Conservation (phyloP, 805 yeast genomes). For the Scheffersomyces amazonensis region DNA sequence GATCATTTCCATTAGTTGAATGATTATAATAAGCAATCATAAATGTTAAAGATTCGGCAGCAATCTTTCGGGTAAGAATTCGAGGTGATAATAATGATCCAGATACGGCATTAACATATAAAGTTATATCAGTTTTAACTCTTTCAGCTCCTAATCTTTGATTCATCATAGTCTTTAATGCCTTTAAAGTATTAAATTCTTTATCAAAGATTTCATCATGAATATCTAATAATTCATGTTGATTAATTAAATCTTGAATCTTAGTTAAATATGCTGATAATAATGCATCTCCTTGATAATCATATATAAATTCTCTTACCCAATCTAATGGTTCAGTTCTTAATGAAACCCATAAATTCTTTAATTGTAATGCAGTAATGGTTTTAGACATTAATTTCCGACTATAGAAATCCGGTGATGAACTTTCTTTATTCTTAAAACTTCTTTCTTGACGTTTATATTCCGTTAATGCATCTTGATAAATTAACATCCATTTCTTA, state of each 20-base stretch:
- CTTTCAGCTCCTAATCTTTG: slow-evolving; percentile 60
- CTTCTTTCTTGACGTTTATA: slow-evolving; percentile 47
- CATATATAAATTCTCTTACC: slow-evolving; percentile 72
- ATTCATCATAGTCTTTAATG: slow-evolving; percentile 72
- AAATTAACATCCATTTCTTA: slow-evolving; percentile 88
- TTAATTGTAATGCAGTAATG: slow-evolving; percentile 67
- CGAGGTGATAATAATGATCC: slow-evolving; percentile 75
- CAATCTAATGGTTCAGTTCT: slow-evolving; percentile 84
- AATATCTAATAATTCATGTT: slow-evolving; percentile 32
- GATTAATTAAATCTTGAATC: slow-evolving; percentile 48
- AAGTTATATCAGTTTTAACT: slow-evolving; percentile 42
- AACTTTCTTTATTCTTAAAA: slow-evolving; percentile 18
- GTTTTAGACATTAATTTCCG: slow-evolving; percentile 67
- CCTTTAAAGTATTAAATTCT: slow-evolving; percentile 74
- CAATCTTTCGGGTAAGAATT: slow-evolving; percentile 70
- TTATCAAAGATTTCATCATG: slow-evolving; percentile 57
- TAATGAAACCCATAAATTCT: slow-evolving; percentile 84
- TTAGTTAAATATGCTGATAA: slow-evolving; percentile 55
- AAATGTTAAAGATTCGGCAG: slow-evolving; percentile 68
- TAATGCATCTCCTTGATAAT: slow-evolving; percentile 76
- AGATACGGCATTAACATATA: slow-evolving; percentile 57
- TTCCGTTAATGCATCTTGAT: slow-evolving; percentile 82
- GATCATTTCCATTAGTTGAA: slow-evolving; percentile 21
- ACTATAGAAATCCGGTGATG: slow-evolving; percentile 74
- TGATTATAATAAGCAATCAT: slow-evolving; percentile 38